Evolutionary conservation across 179 eudicot genomes (phyloP), one percentile per base, ranked within the genome.

Genomic region (Camellia oleifera): DNA sequence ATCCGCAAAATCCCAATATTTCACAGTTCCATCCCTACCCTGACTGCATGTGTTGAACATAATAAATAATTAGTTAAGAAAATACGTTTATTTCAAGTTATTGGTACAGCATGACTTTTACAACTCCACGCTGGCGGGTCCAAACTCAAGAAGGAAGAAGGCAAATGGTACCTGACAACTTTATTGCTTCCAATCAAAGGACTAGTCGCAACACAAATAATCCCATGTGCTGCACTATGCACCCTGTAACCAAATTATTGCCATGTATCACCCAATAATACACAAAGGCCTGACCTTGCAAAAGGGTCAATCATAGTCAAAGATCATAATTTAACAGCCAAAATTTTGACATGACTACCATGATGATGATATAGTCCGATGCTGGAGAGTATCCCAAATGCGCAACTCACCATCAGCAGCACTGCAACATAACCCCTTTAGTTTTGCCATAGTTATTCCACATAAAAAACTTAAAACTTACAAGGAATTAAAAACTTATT

Each of bases 401-500:
- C 98, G 88, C 78, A 94, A 84, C 78, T 95, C 98, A 17, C 98
- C 98, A 74, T 94, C 99, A n/a, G 94, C 63, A 6, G 98, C 90
- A 66, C 96, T 93, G 86, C 77, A 86, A 84, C 65, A 69, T 18
- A 80, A 77, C 75, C 82, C 68, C 57, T 60, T 8, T 72, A 70
- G 57, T n/a, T 69, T 53, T 76, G 46, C 72, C 23, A 14, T 14
- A n/a, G 65, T 5, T 14, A 23, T 56, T 66, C 67, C 53, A 32
- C 15, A 5, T 50, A 9, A 14, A 32, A 82, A 10, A 64, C 75
- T 53, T 17, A 13, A 26, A 76, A 75, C 32, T 32, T 23, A 83
- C 68, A 48, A 75, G 12, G 0, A 46, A 64, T 73, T 40, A 42
- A 75, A 17, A 64, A 83, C 4, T 32, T 15, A 54, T 76, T 72